phyloP scores from a whole-genome alignment of 1,284 basidiomycete species.

The Cutaneotrichosporon cutaneum region DNA sequence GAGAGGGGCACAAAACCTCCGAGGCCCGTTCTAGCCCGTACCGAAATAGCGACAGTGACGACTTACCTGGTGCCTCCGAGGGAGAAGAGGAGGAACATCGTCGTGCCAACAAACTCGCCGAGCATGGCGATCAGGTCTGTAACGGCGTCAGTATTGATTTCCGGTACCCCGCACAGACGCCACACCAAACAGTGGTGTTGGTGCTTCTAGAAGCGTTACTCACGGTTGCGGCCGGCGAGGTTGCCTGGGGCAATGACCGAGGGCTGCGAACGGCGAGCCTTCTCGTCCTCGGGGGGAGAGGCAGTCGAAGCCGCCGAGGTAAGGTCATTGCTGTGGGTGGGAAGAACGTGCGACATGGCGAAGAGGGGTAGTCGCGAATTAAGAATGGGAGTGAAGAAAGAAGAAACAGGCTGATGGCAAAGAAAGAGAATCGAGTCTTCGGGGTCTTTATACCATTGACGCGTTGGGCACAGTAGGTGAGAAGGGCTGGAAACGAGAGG shows the following conservation, averaged over 20 bases:
- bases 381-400: background rate
- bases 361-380: background rate
- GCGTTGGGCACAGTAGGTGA: background rate
- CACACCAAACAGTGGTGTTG: background rate
- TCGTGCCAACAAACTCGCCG: constrained; percentile 56
- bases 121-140: constrained; percentile 53
- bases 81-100: constrained; percentile 54
- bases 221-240: constrained; percentile 20
- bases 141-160: background rate
- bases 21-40: too few relatives aligned
- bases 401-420: background rate
- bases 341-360: constrained; percentile 18
- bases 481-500: background rate
- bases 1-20: too few relatives aligned
- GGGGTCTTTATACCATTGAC: background rate
- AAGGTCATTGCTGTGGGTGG: constrained; percentile 13
- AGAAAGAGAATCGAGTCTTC: background rate
- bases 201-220: constrained; percentile 11
- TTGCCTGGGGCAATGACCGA: constrained; percentile 9
- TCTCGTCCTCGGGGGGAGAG: constrained; percentile 5
- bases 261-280: constrained; percentile 1
- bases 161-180: background rate
- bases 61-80: constrained; percentile 51
- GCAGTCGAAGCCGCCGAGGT: constrained; percentile 9
- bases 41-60: too few relatives aligned